phyloP scores from a whole-genome alignment of 192 early-diverging fungal species.

The Dispira parvispora region DNA sequence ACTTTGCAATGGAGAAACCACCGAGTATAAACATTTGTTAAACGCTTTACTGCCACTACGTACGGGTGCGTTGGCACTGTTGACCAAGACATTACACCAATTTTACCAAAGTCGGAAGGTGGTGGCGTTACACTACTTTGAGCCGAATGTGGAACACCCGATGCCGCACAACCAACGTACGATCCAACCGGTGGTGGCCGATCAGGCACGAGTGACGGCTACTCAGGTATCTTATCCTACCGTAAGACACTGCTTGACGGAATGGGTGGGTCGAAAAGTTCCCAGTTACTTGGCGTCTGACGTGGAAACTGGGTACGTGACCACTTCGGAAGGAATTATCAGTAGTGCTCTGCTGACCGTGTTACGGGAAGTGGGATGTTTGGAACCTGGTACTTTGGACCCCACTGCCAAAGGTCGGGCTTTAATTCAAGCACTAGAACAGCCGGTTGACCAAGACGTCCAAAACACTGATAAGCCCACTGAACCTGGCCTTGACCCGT shows the following conservation, averaged over 20 bases:
- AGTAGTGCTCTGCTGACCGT: slow-evolving; percentile 6
- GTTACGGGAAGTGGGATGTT: background rate
- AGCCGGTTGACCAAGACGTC: background rate
- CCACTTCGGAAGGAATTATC: slow-evolving; percentile 19
- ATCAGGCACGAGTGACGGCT: slow-evolving; percentile 10
- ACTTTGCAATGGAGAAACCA: slow-evolving; percentile 62
- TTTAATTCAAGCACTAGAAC: background rate
- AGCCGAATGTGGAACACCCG: slow-evolving; percentile 33
- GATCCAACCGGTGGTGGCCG: slow-evolving; percentile 21
- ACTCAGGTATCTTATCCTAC: too few relatives aligned
- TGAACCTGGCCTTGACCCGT: background rate
- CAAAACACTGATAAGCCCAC: background rate
- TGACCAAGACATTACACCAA: slow-evolving; percentile 37
- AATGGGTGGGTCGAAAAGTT: background rate
- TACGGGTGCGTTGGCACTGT: slow-evolving; percentile 34
- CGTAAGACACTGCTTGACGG: slow-evolving; percentile 12
- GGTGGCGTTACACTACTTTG: slow-evolving; percentile 38
- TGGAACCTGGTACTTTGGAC: background rate
- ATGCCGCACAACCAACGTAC: slow-evolving; percentile 32
- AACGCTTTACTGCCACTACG: slow-evolving; percentile 39
- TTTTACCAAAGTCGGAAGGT: slow-evolving; percentile 54
- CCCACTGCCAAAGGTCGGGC: background rate
- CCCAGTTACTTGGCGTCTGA: background rate
- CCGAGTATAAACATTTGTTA: slow-evolving; percentile 50
- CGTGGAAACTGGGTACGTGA: slow-evolving; percentile 25